phyloP scores from a whole-genome alignment of 2,329 filamentous ascomycete genomes.

The Didymellaceae sp. region DNA sequence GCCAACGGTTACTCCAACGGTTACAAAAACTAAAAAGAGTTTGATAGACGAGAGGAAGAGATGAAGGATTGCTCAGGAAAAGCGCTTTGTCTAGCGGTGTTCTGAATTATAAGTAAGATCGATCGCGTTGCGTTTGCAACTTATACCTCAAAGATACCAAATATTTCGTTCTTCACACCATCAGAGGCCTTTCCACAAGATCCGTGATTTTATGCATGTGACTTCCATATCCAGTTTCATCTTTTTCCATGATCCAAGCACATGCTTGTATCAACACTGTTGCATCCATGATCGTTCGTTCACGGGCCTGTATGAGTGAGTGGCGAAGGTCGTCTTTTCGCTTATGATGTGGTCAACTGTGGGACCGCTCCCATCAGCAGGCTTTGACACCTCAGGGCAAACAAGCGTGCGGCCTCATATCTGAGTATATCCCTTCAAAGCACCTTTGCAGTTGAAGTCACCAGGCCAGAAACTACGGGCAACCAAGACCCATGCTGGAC shows the following conservation, averaged over 20 bases:
- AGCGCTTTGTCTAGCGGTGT: slow-evolving; percentile 9
- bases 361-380: neutral
- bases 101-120: neutral
- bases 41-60: neutral
- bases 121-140: slow-evolving; percentile 12
- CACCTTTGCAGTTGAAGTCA: too few species aligned
- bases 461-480: too few species aligned
- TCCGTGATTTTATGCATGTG: neutral
- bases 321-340: too few species aligned
- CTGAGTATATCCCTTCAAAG: too few species aligned
- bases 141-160: slow-evolving; percentile 14
- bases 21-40: slow-evolving; percentile 34
- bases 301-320: too few species aligned
- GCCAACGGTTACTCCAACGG: slow-evolving; percentile 43
- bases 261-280: too few species aligned
- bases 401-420: neutral
- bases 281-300: too few species aligned
- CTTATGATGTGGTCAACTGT: too few species aligned
- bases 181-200: neutral
- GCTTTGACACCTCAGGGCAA: neutral
- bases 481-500: too few species aligned
- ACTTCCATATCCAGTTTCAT: neutral
- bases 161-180: slow-evolving; percentile 2
- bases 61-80: slow-evolving; percentile 2
- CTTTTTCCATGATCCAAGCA: neutral